phyloP scores from a whole-genome alignment of 2,329 filamentous ascomycete genomes.

The Xylariaceae sp. region DNA sequence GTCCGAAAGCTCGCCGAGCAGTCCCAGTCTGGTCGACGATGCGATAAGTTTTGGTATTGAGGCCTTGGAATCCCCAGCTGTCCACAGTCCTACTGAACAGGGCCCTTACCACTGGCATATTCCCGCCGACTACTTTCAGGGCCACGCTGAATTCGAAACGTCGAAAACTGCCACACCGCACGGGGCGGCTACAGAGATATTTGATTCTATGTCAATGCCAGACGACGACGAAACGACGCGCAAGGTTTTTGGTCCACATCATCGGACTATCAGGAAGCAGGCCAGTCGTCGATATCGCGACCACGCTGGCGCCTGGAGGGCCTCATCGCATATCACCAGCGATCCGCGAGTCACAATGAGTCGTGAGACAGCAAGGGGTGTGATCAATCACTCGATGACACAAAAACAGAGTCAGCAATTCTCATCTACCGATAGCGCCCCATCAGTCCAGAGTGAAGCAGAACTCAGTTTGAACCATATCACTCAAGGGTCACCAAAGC shows the following conservation, averaged over 20 bases:
- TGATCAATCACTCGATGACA: constrained; percentile 27
- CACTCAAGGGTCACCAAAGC: constrained; percentile 32
- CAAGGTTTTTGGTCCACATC: constrained; percentile 30
- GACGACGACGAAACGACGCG: constrained; percentile 28
- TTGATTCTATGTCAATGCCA: constrained; percentile 31
- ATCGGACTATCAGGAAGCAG: constrained; percentile 39
- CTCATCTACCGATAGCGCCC: constrained; percentile 28
- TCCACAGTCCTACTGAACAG: constrained; percentile 26
- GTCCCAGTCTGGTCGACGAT: constrained; percentile 30
- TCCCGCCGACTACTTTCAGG: constrained; percentile 34
- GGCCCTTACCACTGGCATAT: constrained; percentile 38
- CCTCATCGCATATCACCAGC: constrained; percentile 32
- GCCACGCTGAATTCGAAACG: constrained; percentile 22
- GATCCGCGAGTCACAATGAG: constrained; percentile 41
- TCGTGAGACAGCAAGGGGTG: constrained; percentile 36
- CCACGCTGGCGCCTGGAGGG: constrained; percentile 42
- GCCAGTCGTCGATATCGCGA: constrained; percentile 40
- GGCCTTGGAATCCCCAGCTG: constrained; percentile 31
- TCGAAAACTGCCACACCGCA: constrained; percentile 31
- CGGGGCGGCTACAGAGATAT: constrained; percentile 26
- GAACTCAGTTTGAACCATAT: constrained; percentile 41
- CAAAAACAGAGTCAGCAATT: constrained; percentile 18
- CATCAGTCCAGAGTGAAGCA: constrained; percentile 37
- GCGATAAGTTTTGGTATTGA: constrained; percentile 27
- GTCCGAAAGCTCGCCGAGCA: constrained; percentile 38